These are phyloP conservation scores for Ophiocytium majus DNA, from an alignment of 352 stramenopile genomes.

Conservation along the genomic window DNA sequence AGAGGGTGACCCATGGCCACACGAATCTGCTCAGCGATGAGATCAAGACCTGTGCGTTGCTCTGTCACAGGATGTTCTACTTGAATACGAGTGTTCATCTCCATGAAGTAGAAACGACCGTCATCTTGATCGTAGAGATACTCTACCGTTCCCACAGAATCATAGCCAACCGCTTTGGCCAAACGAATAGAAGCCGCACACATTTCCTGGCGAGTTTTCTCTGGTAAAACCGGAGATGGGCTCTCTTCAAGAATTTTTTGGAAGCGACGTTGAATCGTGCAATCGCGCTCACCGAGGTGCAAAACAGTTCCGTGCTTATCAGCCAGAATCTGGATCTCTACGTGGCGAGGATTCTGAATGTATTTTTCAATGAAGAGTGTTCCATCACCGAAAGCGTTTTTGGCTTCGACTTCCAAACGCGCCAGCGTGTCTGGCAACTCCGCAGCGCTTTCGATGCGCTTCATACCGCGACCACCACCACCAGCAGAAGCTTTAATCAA, in stretches of 20 bases:
- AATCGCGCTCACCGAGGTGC: constrained; percentile 78
- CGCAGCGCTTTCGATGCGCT: constrained; percentile 74
- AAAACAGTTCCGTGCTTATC: constrained; percentile 80
- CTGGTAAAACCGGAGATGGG: constrained; percentile 73
- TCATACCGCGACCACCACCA: constrained; percentile 81
- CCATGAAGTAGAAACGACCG: constrained; percentile 88
- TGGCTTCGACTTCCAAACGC: too few species aligned
- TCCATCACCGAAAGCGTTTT: constrained; percentile 78
- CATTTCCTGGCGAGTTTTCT: constrained; percentile 76
- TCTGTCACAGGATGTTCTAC: constrained; percentile 87
- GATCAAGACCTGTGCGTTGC: constrained; percentile 76
- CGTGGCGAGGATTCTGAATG: constrained; percentile 74
- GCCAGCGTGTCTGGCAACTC: too few species aligned
- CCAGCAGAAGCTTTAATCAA: constrained; percentile 81
- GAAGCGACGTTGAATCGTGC: constrained; percentile 77
- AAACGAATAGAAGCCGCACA: constrained; percentile 75
- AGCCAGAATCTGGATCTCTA: constrained; percentile 83
- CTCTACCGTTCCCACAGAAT: constrained; percentile 81
- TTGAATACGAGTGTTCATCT: constrained; percentile 89
- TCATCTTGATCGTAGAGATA: constrained; percentile 80
- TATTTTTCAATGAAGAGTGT: constrained; percentile 84
- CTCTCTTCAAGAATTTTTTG: constrained; percentile 88
- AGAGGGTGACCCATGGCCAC: constrained; percentile 82
- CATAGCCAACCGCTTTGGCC: constrained; percentile 81
- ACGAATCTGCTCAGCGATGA: constrained; percentile 86